phyloP scores from a whole-genome alignment of 148 eudicot species.

The Rhododendron kiyosumense region DNA sequence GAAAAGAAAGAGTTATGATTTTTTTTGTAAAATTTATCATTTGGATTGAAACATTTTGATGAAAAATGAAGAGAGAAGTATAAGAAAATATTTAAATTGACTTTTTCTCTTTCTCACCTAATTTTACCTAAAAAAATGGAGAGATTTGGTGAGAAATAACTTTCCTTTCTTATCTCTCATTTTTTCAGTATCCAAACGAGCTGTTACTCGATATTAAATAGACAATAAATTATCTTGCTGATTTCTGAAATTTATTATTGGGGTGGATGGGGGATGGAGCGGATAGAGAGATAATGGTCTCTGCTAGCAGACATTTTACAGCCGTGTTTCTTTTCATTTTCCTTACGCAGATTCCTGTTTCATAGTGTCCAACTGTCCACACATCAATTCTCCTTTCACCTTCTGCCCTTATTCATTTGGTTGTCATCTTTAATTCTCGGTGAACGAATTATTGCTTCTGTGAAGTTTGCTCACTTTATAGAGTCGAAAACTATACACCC shows the following conservation, averaged over 20 bases:
- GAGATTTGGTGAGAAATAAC: too few relatives aligned
- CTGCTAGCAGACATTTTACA: constrained; percentile 32
- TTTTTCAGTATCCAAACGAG: too few relatives aligned
- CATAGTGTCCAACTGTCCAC: constrained; percentile 9
- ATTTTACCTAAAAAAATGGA: too few relatives aligned
- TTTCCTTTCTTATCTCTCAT: too few relatives aligned
- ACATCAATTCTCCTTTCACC: constrained; percentile 2
- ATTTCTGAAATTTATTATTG: not conserved
- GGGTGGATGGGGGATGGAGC: constrained; percentile 21
- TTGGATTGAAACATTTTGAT: too few relatives aligned
- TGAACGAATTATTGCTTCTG: constrained; percentile 6
- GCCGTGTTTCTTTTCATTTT: constrained; percentile 29
- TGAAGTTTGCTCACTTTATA: not conserved
- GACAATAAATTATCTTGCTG: not conserved
- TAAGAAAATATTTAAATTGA: too few relatives aligned
- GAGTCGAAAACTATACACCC: constrained; percentile 18
- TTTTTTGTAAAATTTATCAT: too few relatives aligned
- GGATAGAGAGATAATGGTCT: constrained; percentile 24
- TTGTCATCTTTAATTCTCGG: not conserved
- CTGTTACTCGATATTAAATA: too few relatives aligned
- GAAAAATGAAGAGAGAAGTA: too few relatives aligned
- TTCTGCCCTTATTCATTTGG: not conserved
- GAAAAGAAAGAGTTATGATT: too few relatives aligned
- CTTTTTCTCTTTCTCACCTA: too few relatives aligned
- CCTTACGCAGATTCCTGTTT: constrained; percentile 20